Conservation (phyloP, 2,329 filamentous ascomycete genomes). For the Madurella fahalii region DNA sequence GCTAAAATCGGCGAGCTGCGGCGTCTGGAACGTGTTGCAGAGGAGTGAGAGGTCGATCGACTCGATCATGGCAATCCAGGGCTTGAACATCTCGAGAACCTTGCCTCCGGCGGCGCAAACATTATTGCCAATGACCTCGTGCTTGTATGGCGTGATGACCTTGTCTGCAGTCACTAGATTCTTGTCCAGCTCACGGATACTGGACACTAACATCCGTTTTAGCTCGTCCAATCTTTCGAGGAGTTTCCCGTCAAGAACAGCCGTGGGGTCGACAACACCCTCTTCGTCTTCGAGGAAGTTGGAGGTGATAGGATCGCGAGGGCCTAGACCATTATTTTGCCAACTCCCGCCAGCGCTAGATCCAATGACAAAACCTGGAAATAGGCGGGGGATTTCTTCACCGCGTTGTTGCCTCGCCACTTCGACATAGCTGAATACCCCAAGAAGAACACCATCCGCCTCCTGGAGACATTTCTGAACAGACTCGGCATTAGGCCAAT, state of each 20-base stretch:
- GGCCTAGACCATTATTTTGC: conserved; percentile 66
- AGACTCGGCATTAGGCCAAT: conserved; percentile 92
- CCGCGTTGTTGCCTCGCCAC: conserved; percentile 89
- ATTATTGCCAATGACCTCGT: conserved; percentile 75
- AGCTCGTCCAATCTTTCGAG: conserved; percentile 82
- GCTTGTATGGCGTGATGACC: conserved; percentile 71
- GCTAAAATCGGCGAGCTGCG: conserved; percentile 81
- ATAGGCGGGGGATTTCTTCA: conserved; percentile 86
- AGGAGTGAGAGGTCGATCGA: conserved; percentile 84
- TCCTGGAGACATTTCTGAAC: conserved; percentile 94
- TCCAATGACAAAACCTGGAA: conserved; percentile 88
- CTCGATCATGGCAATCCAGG: conserved; percentile 86
- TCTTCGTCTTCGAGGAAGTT: conserved; percentile 86
- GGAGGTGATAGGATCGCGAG: conserved; percentile 69
- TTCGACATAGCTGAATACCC: conserved; percentile 94
- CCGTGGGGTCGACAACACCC: conserved; percentile 63
- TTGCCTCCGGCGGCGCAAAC: conserved; percentile 74
- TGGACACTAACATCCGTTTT: conserved; percentile 78
- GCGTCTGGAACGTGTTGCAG: conserved; percentile 73
- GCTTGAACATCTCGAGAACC: conserved; percentile 82
- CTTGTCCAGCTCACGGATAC: conserved; percentile 83
- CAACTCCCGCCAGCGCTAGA: conserved; percentile 82
- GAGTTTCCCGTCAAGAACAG: conserved; percentile 69
- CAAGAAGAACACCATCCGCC: conserved; percentile 91
- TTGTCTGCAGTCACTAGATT: conserved; percentile 74